Evolutionary conservation across 148 eudicot genomes (phyloP), one percentile per base, ranked within the genome.

Genomic region (Linanthus parryae): DNA sequence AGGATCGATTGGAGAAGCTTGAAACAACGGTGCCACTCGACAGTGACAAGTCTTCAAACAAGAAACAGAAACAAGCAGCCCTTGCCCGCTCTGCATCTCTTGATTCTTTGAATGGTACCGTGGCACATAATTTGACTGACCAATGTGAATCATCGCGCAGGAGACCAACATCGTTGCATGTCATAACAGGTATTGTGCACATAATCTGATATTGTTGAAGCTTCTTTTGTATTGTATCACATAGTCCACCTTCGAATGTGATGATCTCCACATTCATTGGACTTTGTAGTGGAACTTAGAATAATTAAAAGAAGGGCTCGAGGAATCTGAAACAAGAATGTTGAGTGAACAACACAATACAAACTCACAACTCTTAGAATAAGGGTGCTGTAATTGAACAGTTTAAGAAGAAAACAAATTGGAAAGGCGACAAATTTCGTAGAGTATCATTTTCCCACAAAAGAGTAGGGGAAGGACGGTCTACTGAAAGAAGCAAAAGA

Each of bases 131-230:
- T 44, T 59, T 58, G 21, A 58, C 67, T 60, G 72, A 65, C 54
- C 58, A 31, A 34, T 48, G 39, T 19, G 60, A 16, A 48, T 4
- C 73, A 17, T 56, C 62, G 18, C 69, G 67, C 66, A 80, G 56
- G 35, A 78, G 69, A 55, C 72, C 68, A 19, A 70, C 50, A 38
- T 60, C 57, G 37, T 71, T 91, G 77, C 81, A 86, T 71, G 87
- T 91, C 62, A 83, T 91, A 56, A 91, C 98, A 78, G 97, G 97
- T 90, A 83, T 33, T 51, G 20, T 45, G n/a, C n/a, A n/a, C n/a
- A n/a, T n/a, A n/a, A n/a, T n/a, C n/a, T n/a, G n/a, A n/a, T n/a
- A n/a, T n/a, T n/a, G n/a, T n/a, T n/a, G 35, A 31, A 31, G 11
- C 5, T 31, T 31, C 7, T 33, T 51, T 26, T 45, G 40, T 36